Evolutionary conservation across 1,284 basidiomycete species (phyloP).

Genomic region (Fomitiporia mediterranea): DNA sequence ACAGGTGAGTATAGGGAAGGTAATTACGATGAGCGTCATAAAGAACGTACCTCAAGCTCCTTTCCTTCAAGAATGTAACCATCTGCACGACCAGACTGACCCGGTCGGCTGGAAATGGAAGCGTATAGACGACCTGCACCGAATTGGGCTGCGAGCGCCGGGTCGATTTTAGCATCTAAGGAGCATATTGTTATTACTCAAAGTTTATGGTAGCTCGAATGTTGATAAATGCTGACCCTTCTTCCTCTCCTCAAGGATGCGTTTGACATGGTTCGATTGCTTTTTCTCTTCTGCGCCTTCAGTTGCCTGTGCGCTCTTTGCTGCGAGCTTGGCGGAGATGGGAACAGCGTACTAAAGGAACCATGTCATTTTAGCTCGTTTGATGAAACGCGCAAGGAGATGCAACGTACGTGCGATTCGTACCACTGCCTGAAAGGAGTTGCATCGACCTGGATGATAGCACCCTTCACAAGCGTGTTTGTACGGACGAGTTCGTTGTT

Average conservation of each 20-base stretch:
- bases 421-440: constrained; percentile 99
- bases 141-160: constrained; percentile 82
- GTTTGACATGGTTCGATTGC: constrained; percentile 85
- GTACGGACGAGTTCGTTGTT: constrained; percentile 99
- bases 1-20: constrained; percentile 12
- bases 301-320: constrained; percentile 52
- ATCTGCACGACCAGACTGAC: constrained; percentile 90
- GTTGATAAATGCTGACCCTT: constrained; percentile 77
- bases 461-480: constrained; percentile 94
- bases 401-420: constrained; percentile 79
- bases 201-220: too few species aligned
- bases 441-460: constrained; percentile 94
- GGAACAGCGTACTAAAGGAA: constrained; percentile 79
- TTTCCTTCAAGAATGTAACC: constrained; percentile 96
- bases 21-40: constrained; percentile 24
- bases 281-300: constrained; percentile 61
- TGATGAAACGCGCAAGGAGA: constrained; percentile 4
- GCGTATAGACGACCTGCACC: constrained; percentile 88
- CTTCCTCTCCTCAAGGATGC: constrained; percentile 82
- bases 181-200: constrained; percentile 16
- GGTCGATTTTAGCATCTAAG: constrained; percentile 83
- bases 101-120: constrained; percentile 85
- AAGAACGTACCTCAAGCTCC: constrained; percentile 79
- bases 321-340: constrained; percentile 75
- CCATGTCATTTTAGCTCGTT: constrained; percentile 6